Percentiles rank a stretch among this genome's conserved stretches.
These are phyloP conservation scores for Salix purpurea DNA, from an alignment of 345 rosid genomes.

Conservation along the genomic window DNA sequence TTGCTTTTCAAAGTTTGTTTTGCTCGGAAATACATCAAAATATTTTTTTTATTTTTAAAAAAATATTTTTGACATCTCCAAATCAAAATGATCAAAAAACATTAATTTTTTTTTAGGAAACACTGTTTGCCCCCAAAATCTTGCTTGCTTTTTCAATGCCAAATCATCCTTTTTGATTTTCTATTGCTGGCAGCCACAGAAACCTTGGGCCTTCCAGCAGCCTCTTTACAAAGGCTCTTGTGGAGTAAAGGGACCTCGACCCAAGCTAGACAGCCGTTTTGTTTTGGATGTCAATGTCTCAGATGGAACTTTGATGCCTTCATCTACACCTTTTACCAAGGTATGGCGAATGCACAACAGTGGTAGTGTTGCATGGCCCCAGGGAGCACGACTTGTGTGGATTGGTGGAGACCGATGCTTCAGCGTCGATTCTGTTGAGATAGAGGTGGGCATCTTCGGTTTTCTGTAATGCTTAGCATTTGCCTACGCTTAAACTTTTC, in stretches of 20 bases:
- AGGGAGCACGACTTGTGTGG: conserved; percentile 63
- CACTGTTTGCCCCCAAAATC: neutral
- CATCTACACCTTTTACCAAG: conserved; percentile 73
- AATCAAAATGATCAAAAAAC: too few relatives aligned
- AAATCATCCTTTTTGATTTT: neutral
- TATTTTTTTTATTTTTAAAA: too few relatives aligned
- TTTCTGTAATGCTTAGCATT: neutral
- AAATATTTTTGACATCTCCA: too few relatives aligned
- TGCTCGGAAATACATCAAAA: too few relatives aligned
- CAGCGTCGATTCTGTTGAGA: conserved; percentile 33
- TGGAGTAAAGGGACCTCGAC: conserved; percentile 31
- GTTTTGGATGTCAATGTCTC: conserved; percentile 70
- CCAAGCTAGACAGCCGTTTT: conserved; percentile 76
- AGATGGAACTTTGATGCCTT: conserved; percentile 82
- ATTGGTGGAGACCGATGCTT: conserved; percentile 70
- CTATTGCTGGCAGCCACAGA: conserved; percentile 16
- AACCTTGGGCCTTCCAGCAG: conserved; percentile 27
- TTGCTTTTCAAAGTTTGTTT: too few relatives aligned
- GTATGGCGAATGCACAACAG: conserved; percentile 87
- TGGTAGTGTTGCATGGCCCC: conserved; percentile 67
- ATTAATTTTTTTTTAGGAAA: too few relatives aligned
- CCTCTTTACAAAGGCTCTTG: conserved; percentile 15
- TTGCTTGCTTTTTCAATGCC: neutral
- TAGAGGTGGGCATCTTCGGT: conserved; percentile 44
- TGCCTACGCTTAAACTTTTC: neutral